Evolutionary conservation across 768 basidiomycete species (phyloP).

Genomic region (Lactarius hatsudake): DNA sequence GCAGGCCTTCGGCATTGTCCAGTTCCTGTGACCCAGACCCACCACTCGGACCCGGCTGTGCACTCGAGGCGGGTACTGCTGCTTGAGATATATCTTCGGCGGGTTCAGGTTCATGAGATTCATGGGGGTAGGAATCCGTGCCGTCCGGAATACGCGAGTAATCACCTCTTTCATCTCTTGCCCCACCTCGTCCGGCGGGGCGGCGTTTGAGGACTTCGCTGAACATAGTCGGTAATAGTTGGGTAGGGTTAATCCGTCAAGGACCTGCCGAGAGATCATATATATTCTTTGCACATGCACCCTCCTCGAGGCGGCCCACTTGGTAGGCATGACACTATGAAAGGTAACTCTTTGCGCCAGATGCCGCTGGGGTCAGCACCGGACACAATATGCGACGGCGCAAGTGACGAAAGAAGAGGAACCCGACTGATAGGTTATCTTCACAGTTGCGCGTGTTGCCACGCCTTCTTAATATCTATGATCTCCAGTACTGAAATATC

Average conservation of each 20-base stretch:
- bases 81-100: not conserved
- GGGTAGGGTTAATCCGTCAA: not conserved
- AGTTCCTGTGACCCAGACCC: not conserved
- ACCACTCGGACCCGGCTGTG: not conserved
- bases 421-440: not conserved
- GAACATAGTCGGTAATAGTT: not conserved
- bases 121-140: not conserved
- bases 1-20: not conserved
- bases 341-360: not conserved
- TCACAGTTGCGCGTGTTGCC: not conserved
- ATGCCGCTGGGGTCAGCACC: not conserved
- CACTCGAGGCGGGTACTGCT: not conserved
- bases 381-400: not conserved
- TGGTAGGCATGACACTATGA: not conserved
- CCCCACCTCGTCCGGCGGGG: not conserved
- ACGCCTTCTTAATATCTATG: no score
- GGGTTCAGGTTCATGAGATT: not conserved
- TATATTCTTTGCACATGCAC: not conserved
- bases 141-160: not conserved
- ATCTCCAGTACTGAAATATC: no score
- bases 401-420: not conserved
- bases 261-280: not conserved
- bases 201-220: not conserved
- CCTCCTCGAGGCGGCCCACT: not conserved
- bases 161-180: not conserved